Conservation (phyloP, 805 yeast genomes). For the Ogataea naganishii region DNA sequence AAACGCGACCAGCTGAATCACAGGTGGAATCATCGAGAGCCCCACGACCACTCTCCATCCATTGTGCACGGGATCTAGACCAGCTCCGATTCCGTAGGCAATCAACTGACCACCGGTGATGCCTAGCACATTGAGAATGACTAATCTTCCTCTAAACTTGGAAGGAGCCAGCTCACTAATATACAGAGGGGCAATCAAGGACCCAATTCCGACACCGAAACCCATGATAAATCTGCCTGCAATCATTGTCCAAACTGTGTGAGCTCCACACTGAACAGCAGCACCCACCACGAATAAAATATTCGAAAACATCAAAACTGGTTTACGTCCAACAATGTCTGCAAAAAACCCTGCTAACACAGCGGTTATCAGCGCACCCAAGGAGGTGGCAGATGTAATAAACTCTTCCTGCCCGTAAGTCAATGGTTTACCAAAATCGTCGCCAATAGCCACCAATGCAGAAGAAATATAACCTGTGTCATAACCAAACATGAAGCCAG, state of each 20-base stretch:
- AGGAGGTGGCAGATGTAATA: conserved; percentile 89
- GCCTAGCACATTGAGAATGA: conserved; percentile 79
- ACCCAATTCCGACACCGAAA: conserved; percentile 93
- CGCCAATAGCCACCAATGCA: conserved; percentile 79
- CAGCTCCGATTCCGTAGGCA: conserved; percentile 93
- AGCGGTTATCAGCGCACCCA: conserved; percentile 85
- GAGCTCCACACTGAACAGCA: conserved; percentile 72
- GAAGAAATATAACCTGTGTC: conserved; percentile 96
- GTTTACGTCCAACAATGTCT: conserved; percentile 77
- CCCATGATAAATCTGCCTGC: conserved; percentile 91
- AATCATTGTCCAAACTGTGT: conserved; percentile 84
- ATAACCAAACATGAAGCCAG: conserved; percentile 96
- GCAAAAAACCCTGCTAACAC: conserved; percentile 74
- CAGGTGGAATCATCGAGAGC: conserved; percentile 81
- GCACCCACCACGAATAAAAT: conserved; percentile 80
- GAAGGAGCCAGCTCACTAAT: conserved; percentile 90
- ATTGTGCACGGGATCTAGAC: conserved; percentile 57
- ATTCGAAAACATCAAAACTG: conserved; percentile 77
- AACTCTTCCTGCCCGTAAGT: conserved; percentile 78
- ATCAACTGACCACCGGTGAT: conserved; percentile 93
- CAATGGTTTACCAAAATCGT: conserved; percentile 56
- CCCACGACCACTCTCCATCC: conserved; percentile 97
- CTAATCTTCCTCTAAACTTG: conserved; percentile 82
- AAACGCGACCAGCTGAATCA: conserved; percentile 65
- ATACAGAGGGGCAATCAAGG: conserved; percentile 89